phyloP scores from a whole-genome alignment of 2,329 filamentous ascomycete species.

The Cordyceps pruinosa region DNA sequence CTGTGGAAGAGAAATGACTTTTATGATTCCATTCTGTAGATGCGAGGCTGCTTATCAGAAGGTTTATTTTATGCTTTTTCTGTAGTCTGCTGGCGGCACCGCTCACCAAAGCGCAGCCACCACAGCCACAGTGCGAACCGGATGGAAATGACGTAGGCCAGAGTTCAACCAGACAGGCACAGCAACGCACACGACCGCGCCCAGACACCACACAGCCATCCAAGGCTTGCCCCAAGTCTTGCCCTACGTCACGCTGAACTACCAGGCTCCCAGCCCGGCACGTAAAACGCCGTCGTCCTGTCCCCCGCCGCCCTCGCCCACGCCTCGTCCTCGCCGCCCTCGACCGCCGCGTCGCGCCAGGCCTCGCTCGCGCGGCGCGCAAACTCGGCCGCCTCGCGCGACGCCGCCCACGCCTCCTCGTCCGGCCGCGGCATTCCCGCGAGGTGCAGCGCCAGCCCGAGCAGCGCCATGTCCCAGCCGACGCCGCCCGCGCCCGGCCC shows the following conservation, averaged over 20 bases:
- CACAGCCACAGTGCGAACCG: too few species aligned
- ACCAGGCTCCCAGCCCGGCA: background rate
- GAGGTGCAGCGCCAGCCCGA: background rate
- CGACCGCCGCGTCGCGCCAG: background rate
- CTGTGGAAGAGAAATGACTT: too few species aligned
- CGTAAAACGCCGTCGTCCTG: conserved; percentile 4
- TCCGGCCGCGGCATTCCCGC: background rate
- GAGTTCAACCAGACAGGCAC: too few species aligned
- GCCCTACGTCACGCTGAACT: background rate
- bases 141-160: too few species aligned
- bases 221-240: background rate
- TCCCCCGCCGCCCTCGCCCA: conserved; percentile 1
- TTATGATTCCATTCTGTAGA: too few species aligned
- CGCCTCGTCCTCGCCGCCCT: background rate
- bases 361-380: background rate
- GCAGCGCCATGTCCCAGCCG: conserved; percentile 8
- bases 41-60: too few species aligned
- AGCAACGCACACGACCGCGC: too few species aligned
- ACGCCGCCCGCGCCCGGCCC: conserved; percentile 8
- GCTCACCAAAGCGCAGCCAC: too few species aligned
- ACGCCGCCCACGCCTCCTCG: background rate
- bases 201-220: too few species aligned
- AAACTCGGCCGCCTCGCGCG: background rate
- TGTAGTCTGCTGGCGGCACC: too few species aligned
- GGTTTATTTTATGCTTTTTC: too few species aligned